phyloP scores from a whole-genome alignment of 768 basidiomycete species.

The Leccinum uliginosum region DNA sequence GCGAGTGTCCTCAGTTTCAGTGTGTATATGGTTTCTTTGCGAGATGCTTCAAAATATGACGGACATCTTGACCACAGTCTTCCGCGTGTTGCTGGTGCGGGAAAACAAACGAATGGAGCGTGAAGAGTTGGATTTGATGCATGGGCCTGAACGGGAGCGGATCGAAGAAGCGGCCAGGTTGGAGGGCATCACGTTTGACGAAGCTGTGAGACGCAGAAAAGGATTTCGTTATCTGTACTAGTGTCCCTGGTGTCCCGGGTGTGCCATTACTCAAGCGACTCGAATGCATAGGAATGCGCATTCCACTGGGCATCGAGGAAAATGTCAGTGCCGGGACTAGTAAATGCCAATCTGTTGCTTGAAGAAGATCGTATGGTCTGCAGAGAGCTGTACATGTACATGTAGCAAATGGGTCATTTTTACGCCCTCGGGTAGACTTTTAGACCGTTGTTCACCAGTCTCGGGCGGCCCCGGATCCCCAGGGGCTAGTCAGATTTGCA shows the following conservation, averaged over 20 bases:
- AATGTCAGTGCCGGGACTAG: not conserved
- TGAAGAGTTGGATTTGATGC: constrained; percentile 43
- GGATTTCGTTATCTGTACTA: constrained; percentile 57
- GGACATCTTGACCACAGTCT: constrained; percentile 26
- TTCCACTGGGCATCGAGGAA: no score
- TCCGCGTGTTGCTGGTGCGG: constrained; percentile 39
- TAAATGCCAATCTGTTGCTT: constrained; percentile 11
- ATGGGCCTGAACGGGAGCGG: constrained; percentile 43
- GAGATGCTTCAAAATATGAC: not conserved
- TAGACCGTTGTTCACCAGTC: no score
- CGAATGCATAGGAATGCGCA: not conserved
- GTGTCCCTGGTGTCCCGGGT: constrained; percentile 4
- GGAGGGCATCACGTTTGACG: constrained; percentile 56
- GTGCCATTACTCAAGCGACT: not conserved
- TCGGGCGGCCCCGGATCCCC: no score
- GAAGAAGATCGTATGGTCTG: constrained; percentile 22
- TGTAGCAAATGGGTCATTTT: no score
- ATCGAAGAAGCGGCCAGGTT: constrained; percentile 55
- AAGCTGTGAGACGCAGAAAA: constrained; percentile 53
- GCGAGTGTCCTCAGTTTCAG: constrained; percentile 34
- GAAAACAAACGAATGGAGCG: constrained; percentile 49
- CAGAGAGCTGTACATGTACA: constrained; percentile 1
- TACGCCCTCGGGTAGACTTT: no score
- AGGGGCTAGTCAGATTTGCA: no score
- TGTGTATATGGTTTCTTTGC: constrained; percentile 15